Evolutionary conservation across 805 yeast species (phyloP).

Genomic region (Scheffersomyces amazonensis): DNA sequence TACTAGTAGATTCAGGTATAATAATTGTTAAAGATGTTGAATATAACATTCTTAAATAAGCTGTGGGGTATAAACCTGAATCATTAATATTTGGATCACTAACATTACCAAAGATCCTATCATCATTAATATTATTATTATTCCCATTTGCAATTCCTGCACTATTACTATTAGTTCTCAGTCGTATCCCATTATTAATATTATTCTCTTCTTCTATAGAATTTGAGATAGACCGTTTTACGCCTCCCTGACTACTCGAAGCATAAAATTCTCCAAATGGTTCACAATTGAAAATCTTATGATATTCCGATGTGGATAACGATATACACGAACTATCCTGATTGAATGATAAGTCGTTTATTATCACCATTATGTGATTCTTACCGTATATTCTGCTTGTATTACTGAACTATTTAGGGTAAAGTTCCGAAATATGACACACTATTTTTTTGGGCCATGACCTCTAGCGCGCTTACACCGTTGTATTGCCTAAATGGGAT

Average conservation of each 20-base stretch:
- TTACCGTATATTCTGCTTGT: no score
- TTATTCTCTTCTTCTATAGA: slow-evolving; percentile 5
- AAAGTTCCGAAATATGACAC: no score
- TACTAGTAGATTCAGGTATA: slow-evolving; percentile 25
- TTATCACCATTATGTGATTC: slow-evolving; percentile 15
- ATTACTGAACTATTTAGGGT: no score
- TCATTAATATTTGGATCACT: slow-evolving; percentile 4
- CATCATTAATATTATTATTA: slow-evolving; percentile 5
- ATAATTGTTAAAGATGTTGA: slow-evolving; percentile 41
- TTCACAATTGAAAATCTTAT: slow-evolving; percentile 42
- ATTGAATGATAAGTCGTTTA: slow-evolving; percentile 39
- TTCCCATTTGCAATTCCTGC: slow-evolving; percentile 1
- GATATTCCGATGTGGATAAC: slow-evolving; percentile 27
- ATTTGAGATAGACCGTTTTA: slow-evolving; percentile 11
- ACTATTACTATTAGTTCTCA: neutral
- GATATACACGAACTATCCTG: slow-evolving; percentile 41
- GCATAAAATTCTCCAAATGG: slow-evolving; percentile 44
- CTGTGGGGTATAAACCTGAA: slow-evolving; percentile 21
- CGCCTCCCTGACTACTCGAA: slow-evolving; percentile 13
- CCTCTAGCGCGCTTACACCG: neutral
- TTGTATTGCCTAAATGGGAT: no score
- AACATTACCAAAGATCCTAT: neutral
- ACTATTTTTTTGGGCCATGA: no score
- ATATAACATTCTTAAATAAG: slow-evolving; percentile 35
- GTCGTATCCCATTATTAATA: neutral